Percentiles rank a stretch among this genome's conserved stretches.
Conservation (phyloP, 768 basidiomycete species). For the Daedaleopsis sinensis region DNA sequence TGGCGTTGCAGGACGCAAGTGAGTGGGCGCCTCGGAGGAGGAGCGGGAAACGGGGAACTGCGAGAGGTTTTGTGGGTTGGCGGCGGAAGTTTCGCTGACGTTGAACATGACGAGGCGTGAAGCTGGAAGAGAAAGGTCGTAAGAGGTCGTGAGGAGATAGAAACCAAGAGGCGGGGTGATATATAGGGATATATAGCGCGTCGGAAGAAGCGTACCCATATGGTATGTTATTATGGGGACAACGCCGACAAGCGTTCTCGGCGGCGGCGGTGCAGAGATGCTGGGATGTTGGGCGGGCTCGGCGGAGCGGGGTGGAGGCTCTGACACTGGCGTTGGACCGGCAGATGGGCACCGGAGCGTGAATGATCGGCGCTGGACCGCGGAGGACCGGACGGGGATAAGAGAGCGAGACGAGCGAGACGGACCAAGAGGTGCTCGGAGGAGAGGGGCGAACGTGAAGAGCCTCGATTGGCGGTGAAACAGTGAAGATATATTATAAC, state of each 20-base stretch:
- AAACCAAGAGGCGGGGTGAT: not conserved
- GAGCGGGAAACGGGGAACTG: not conserved
- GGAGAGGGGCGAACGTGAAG: too few relatives aligned
- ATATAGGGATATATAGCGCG: slow-evolving; percentile 1
- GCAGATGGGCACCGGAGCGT: not conserved
- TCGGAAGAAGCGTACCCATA: slow-evolving; percentile 7
- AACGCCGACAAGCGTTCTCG: not conserved
- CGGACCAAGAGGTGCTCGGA: too few relatives aligned
- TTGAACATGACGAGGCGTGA: not conserved
- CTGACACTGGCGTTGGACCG: not conserved
- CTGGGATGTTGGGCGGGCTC: not conserved
- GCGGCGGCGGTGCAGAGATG: slow-evolving; percentile 4
- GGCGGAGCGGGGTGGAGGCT: slow-evolving; percentile 7
- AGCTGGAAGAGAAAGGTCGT: slow-evolving; percentile 4
- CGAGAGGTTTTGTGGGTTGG: not conserved
- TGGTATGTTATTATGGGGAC: not conserved
- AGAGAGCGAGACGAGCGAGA: too few relatives aligned
- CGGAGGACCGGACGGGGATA: not conserved
- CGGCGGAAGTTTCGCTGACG: not conserved
- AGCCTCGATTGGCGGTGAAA: too few relatives aligned
- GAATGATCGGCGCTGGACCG: slow-evolving; percentile 4
- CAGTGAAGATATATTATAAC: too few relatives aligned
- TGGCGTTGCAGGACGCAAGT: slow-evolving; percentile 14
- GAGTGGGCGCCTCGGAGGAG: slow-evolving; percentile 3
- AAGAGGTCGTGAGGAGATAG: slow-evolving; percentile 11